phyloP scores from a whole-genome alignment of 2,329 filamentous ascomycete genomes.

The Didymella sp. region DNA sequence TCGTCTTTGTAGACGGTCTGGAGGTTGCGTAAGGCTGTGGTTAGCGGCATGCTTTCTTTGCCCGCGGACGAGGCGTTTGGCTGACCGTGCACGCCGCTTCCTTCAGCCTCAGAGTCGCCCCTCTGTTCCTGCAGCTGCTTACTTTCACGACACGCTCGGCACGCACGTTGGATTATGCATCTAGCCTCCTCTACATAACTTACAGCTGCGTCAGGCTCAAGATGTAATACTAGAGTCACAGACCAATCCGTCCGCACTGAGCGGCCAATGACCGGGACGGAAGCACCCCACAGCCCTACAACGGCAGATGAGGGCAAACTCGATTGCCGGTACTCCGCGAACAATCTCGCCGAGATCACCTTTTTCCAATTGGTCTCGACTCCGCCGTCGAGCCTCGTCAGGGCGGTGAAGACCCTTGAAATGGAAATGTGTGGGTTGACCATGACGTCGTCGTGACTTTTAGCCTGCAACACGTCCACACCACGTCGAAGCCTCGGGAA shows the following conservation, averaged over 20 bases:
- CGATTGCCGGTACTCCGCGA: constrained; percentile 8
- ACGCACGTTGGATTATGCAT: background rate
- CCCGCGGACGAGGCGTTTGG: background rate
- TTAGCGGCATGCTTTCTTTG: background rate
- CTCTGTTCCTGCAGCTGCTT: constrained; percentile 2
- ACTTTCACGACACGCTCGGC: background rate
- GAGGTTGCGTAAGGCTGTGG: background rate
- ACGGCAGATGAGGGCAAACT: constrained; percentile 9
- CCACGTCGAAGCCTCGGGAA: constrained; percentile 19
- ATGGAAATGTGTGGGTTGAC: constrained; percentile 7
- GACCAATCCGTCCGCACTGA: background rate
- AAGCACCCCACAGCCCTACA: background rate
- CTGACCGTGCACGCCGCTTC: background rate
- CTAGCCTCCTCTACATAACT: background rate
- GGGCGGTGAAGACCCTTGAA: constrained; percentile 10
- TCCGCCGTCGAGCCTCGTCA: background rate
- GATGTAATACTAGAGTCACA: background rate
- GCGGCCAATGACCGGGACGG: background rate
- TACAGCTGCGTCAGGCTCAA: background rate
- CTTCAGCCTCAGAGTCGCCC: constrained; percentile 5
- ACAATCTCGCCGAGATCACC: constrained; percentile 16
- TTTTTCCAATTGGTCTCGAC: constrained; percentile 5
- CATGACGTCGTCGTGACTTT: constrained; percentile 13
- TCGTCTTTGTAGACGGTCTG: background rate
- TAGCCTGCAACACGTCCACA: constrained; percentile 3